Conservation (phyloP, 768 basidiomycete species). For the Butyriboletus loyo region DNA sequence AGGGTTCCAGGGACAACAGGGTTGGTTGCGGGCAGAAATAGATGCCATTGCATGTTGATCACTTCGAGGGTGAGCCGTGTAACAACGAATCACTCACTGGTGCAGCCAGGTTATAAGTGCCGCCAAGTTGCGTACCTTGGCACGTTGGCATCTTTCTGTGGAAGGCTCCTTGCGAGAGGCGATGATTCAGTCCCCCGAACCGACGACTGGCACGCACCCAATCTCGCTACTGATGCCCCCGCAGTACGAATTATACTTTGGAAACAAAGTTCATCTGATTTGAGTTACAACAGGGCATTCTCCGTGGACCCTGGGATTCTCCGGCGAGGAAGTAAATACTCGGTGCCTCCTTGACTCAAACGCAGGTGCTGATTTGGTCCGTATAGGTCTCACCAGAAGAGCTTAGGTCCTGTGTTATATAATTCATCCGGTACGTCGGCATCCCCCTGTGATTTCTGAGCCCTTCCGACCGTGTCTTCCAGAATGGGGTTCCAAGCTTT, state of each 20-base stretch:
- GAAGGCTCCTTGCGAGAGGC: not conserved
- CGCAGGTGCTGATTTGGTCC: not conserved
- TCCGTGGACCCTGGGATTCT: not conserved
- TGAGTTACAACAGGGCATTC: not conserved
- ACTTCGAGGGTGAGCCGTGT: not conserved
- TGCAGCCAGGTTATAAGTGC: not conserved
- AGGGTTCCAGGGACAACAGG: no score
- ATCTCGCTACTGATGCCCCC: not conserved
- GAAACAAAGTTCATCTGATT: no score
- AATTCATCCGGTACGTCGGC: no score
- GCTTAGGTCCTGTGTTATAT: no score
- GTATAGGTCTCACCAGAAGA: not conserved
- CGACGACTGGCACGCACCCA: not conserved
- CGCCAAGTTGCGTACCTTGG: slow-evolving; percentile 3
- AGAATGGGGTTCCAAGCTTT: no score
- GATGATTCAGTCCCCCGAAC: not conserved
- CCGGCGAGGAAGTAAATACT: no score
- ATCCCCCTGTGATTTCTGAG: no score
- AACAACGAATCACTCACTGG: not conserved
- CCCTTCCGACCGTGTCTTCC: no score
- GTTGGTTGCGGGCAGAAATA: not conserved
- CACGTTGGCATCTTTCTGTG: not conserved
- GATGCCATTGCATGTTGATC: not conserved
- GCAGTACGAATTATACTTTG: not conserved
- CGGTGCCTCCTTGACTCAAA: not conserved